A percentile compares a stretch with the other conserved stretches of the same genome.
Evolutionary conservation across 2,329 filamentous ascomycete genomes (phyloP).

Genomic region (Pseudogymnoascus sp.): DNA sequence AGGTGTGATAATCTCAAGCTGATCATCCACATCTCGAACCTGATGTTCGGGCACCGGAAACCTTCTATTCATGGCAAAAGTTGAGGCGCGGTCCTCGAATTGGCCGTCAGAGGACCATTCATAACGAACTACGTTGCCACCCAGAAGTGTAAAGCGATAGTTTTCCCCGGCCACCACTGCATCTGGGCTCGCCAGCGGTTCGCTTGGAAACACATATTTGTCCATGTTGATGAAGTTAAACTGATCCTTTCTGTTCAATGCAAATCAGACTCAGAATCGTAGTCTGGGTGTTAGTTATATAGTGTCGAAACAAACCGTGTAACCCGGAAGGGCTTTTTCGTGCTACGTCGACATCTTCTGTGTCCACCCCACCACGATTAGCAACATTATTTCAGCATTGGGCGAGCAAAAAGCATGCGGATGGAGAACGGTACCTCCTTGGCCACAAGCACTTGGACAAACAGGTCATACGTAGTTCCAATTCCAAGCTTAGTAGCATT

Average conservation of each 20-base stretch:
- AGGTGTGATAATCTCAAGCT: conserved; percentile 49
- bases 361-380: neutral
- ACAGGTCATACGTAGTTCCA: neutral
- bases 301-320: neutral
- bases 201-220: conserved; percentile 29
- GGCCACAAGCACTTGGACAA: neutral
- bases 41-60: conserved; percentile 36
- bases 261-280: neutral
- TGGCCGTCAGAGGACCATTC: conserved; percentile 53
- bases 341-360: neutral
- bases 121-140: conserved; percentile 49
- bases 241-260: neutral
- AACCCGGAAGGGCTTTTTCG: neutral
- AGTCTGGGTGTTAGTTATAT: neutral
- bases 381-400: neutral
- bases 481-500: neutral
- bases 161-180: conserved; percentile 40
- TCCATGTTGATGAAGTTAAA: neutral
- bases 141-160: conserved; percentile 55
- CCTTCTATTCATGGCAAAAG: conserved; percentile 51
- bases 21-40: conserved; percentile 40
- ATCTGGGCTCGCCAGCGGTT: conserved; percentile 37
- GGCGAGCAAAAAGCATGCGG: neutral
- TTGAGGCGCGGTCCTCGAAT: conserved; percentile 57
- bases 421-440: neutral